Percentiles rank a stretch among this genome's conserved stretches.
phyloP scores from a whole-genome alignment of 108 stramenopile species.

The Parietichytrium sp. region DNA sequence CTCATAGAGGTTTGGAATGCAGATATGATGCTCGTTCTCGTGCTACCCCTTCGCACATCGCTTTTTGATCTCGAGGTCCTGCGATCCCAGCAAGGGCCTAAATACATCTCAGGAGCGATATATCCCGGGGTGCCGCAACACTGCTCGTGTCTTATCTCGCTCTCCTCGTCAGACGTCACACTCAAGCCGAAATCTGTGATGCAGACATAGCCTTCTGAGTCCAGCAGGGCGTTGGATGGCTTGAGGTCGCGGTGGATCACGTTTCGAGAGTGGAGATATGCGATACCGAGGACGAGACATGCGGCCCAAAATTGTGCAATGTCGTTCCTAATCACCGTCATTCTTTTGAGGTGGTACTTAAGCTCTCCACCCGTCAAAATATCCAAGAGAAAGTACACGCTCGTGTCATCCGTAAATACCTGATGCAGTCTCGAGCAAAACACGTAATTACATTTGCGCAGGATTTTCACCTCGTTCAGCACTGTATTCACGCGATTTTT shows the following conservation, averaged over 20 bases:
- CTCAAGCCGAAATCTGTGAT: constrained; percentile 59
- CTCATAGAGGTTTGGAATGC: constrained; percentile 16
- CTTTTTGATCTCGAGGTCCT: not conserved
- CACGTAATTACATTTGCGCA: not conserved
- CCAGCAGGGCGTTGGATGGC: constrained; percentile 52
- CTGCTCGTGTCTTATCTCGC: not conserved
- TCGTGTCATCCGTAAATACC: not conserved
- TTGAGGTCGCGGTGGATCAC: constrained; percentile 65
- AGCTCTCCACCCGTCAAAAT: constrained; percentile 23
- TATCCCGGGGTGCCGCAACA: constrained; percentile 34
- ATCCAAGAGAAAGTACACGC: not conserved
- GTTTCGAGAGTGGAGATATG: constrained; percentile 46
- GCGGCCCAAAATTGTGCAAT: constrained; percentile 24
- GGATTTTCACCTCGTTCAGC: not conserved
- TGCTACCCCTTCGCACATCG: not conserved
- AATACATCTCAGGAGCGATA: constrained; percentile 27
- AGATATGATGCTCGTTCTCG: not conserved
- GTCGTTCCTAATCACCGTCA: not conserved
- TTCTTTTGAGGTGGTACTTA: not conserved
- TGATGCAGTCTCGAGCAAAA: not conserved
- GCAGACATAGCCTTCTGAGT: constrained; percentile 42
- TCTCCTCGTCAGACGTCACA: not conserved
- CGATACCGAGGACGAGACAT: constrained; percentile 46
- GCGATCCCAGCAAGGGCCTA: constrained; percentile 24
- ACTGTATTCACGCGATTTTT: constrained; percentile 26